Evolutionary conservation across 2,329 filamentous ascomycete species (phyloP), one percentile per base, ranked within the genome.

Genomic region (Piedraia hortae): DNA sequence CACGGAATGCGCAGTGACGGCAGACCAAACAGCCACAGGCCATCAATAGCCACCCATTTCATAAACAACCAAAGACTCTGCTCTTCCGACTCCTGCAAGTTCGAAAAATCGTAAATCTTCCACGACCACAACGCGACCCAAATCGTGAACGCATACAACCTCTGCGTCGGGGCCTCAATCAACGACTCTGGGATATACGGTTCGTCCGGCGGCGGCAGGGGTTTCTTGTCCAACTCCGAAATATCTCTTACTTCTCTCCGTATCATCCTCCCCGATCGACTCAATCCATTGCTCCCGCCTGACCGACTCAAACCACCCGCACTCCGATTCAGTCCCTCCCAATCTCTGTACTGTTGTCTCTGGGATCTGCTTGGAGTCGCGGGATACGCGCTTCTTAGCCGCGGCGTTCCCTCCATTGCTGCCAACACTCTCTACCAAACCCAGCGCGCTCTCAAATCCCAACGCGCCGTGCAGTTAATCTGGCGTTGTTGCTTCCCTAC

Each of bases 41-140:
- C 71, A 48, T 97, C 85, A 30, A 97, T 62, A 26, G 66, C 56
- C 30, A 74, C 61, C 85, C 85, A 97, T 59, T 93, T 97, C 38
- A 89, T 51, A 41, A 91, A 91, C 21, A 82, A 58, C 59, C 66
- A 72, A 29, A 85, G 68, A n/a, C 80, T 89, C 37, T 77, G 69
- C 26, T 73, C 62, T 31, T 88, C 74, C 31, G 82, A 72, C 26
- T 80, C 68, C 17, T 78, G 57, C 29, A 82, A 50, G 26, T 61
- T 62, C 31, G 66, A 62, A 53, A 74, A 89, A 50, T 97, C 78
- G 45, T 78, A 90, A 15, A 85, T 48, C 37, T 77, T 69, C 69
- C 75, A 93, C 28, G 65, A 66, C 46, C 73, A 59, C 12, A 97
- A 49, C 14, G 59, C 54, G 18, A 67, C 44, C 43, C 89, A 93